Conservation (phyloP, 495 filamentous ascomycete genomes). For the Penicillium mononematosum region DNA sequence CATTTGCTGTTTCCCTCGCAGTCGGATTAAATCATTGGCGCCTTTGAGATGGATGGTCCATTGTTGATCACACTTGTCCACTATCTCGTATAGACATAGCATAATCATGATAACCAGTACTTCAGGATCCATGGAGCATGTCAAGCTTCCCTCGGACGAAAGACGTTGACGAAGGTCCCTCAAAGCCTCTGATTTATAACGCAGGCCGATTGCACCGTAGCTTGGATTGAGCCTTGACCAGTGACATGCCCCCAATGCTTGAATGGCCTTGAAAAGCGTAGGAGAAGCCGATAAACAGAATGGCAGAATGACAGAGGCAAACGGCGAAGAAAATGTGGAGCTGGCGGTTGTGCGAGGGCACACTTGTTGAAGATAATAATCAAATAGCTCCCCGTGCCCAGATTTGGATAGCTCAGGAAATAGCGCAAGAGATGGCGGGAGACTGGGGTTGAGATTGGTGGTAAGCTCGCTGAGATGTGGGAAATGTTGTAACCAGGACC, state of each 20-base stretch:
- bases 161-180: constrained; percentile 40
- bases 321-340: constrained; percentile 38
- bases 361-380: constrained; percentile 46
- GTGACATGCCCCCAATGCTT: constrained; percentile 43
- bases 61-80: constrained; percentile 45
- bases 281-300: constrained; percentile 41
- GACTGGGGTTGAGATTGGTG: constrained; percentile 7
- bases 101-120: constrained; percentile 47
- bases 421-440: constrained; percentile 22
- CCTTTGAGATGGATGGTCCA: constrained; percentile 48
- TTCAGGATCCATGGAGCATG: constrained; percentile 36
- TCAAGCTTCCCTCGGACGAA: constrained; percentile 23
- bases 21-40: constrained; percentile 44
- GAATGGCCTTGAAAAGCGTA: constrained; percentile 39
- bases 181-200: constrained; percentile 38
- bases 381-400: constrained; percentile 35
- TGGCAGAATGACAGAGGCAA: constrained; percentile 42
- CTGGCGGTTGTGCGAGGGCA: constrained; percentile 45
- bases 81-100: constrained; percentile 47
- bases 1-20: constrained; percentile 30
- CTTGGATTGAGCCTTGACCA: constrained; percentile 32
- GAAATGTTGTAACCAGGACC: constrained; percentile 5
- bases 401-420: constrained; percentile 33
- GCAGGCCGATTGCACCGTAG: constrained; percentile 35
- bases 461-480: constrained; percentile 1